Base-by-base conservation (phyloP, 371 early-diverging fungal genomes). In the Mucor sp. region DNA sequence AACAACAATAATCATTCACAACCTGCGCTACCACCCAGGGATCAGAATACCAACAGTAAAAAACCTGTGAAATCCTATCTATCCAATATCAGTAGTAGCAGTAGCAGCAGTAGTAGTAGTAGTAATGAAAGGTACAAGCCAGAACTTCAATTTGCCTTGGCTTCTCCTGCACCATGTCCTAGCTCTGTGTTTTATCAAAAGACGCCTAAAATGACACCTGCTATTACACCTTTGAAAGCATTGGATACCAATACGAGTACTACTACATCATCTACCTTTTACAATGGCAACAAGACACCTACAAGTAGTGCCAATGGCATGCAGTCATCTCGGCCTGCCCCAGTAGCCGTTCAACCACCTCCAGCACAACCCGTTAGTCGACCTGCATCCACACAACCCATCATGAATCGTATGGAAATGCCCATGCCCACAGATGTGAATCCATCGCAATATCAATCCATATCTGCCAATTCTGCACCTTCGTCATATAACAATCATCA, bases 171-270 rank as follows among this genome's bases (percentile, higher is more conserved):
- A 3, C 63, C 69, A 15, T 14, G 15, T 1, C 56, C 61, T 9
- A 67, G 57, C 27, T 35, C 68, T 27, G 58, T 68, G n/a, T 63
- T 68, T 44, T 33, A 68, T 43, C 37, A 56, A 25, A 15, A 48
- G 6, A 62, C 60, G 9, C 68, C 68, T 11, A 19, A 12, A 14
- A 35, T 63, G n/a, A 12, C 50, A 5, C 50, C 50, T 50, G 14
- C 21, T 14, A 47, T 48, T 2, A 39, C 50, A 21, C 23, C 63
- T 27, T 25, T 32, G 23, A 11, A 15, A 5, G 50, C 39, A 17
- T 44, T 60, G 27, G 23, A 60, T 37, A 39, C 44, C 17, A 15
- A 6, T 23, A 39, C 19, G 12, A 30, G 30, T 30, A 30, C 30
- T 30, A 30, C 4, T 6, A 6, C 30, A 30, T 30, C 30, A 2